These are phyloP conservation scores for Thuidium tamariscinum DNA, from an alignment of 225 moss, liverwort and hornwort genomes.

Conservation along the genomic window DNA sequence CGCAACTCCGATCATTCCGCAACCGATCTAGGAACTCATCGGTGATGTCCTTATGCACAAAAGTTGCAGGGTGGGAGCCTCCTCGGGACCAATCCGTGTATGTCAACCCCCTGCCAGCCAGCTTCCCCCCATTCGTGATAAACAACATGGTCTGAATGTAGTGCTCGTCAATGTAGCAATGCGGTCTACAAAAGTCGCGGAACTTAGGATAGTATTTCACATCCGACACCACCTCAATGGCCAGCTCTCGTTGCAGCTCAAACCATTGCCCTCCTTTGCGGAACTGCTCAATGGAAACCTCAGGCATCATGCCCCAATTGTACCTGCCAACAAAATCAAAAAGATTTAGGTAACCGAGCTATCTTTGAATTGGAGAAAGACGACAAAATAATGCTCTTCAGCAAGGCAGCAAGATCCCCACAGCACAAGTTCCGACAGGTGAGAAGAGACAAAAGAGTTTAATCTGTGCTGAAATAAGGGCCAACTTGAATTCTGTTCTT, in stretches of 20 bases:
- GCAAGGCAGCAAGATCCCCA: not conserved
- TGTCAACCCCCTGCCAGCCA: conserved; percentile 33
- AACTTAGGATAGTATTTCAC: conserved; percentile 51
- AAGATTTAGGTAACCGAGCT: not conserved
- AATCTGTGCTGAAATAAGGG: not conserved
- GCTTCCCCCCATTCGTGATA: conserved; percentile 10
- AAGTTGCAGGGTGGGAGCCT: conserved; percentile 42
- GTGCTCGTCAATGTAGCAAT: conserved; percentile 59
- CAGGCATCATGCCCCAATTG: conserved; percentile 33
- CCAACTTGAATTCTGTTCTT: not conserved
- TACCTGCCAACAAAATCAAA: conserved; percentile 4
- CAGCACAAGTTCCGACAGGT: not conserved
- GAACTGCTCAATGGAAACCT: conserved; percentile 35
- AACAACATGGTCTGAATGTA: conserved; percentile 54
- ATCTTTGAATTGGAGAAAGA: not conserved
- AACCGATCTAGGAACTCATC: conserved; percentile 32
- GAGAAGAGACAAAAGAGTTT: not conserved
- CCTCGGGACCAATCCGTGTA: conserved; percentile 51
- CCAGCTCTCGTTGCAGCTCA: conserved; percentile 41
- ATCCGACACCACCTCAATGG: conserved; percentile 36
- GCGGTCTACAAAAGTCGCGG: conserved; percentile 38
- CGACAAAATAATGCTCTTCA: not conserved
- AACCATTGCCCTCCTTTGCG: conserved; percentile 64
- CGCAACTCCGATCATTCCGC: conserved; percentile 27
- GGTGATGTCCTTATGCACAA: conserved; percentile 23